Evolutionary conservation across 176 grass and related monocot species (phyloP).

Genomic region (Coix lacrymajobi): DNA sequence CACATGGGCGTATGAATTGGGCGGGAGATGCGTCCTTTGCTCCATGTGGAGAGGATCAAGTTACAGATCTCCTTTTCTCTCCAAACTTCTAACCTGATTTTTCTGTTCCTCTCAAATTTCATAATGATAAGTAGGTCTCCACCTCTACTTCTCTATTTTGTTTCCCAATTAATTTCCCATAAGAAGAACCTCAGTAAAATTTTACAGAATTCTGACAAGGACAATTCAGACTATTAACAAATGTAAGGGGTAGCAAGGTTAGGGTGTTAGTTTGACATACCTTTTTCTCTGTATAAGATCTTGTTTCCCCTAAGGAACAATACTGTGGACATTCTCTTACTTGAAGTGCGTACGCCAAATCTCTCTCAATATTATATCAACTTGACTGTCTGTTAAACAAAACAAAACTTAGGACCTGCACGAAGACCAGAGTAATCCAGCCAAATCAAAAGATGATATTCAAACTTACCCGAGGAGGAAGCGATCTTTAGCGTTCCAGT

Average conservation of each 20-base stretch:
- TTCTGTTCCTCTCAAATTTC: neutral
- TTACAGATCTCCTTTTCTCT: neutral
- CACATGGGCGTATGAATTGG: neutral
- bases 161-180: neutral
- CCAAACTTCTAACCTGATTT: neutral
- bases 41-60: neutral
- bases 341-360: conserved; percentile 84
- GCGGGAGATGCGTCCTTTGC: neutral
- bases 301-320: conserved; percentile 91
- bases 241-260: neutral
- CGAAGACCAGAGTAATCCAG: neutral
- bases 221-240: neutral
- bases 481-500: conserved; percentile 82
- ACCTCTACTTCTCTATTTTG: neutral
- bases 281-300: conserved; percentile 87
- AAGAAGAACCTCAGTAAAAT: neutral
- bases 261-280: conserved; percentile 30
- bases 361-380: conserved; percentile 88
- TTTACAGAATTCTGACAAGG: neutral
- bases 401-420: conserved; percentile 6
- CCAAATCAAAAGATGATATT: neutral
- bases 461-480: conserved; percentile 67
- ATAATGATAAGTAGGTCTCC: neutral
- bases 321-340: conserved; percentile 74
- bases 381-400: conserved; percentile 72